Evolutionary conservation across 163 green algal genomes (phyloP), one percentile per base, ranked within the genome.

Genomic region (Botryococcus braunii): DNA sequence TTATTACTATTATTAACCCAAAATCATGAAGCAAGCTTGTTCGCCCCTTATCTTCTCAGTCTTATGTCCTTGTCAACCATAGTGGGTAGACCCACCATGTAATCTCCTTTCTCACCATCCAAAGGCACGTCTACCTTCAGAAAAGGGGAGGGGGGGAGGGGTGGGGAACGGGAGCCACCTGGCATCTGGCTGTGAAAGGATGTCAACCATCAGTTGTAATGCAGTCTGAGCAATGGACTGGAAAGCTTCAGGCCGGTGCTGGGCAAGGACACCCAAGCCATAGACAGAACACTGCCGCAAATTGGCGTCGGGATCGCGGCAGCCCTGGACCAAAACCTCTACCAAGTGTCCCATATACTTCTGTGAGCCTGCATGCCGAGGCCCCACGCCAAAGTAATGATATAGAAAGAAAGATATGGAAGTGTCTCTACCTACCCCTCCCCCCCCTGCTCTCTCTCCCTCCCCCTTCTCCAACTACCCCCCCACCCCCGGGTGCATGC

Each of bases 201-300:
- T 82, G 31, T 61, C 67, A 5, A 79, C 38, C 3, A 95, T 49
- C 23, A 68, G 41, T 31, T 74, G 60, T 11, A 90, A 66, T 5
- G 83, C 78, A 11, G 77, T 62, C 0, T 65, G 21, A 0, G 81
- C 81, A 21, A 84, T 59, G 0, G 69, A 46, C 47, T 58, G 50
- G 49, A 87, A 85, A n/a, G 64, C 72, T 35, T 76, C 65, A 4
- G 73, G 49, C 36, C 72, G 67, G 35, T 87, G 78, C 57, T 84
- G 48, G 13, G 87, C 90, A 0, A 86, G 74, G 2, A 87, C 68
- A 50, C 91, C 89, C 62, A 97, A 75, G 23, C 91, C 91, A 70
- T 94, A 97, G 37, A 92, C 84, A 0, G 77, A 78, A 58, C 87
- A 95, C 75, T 97, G 91, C 65, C 90, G 80, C 40, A 96, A 75